Base-by-base conservation (phyloP, 768 basidiomycete species). In the Psilocybe cubensis region DNA sequence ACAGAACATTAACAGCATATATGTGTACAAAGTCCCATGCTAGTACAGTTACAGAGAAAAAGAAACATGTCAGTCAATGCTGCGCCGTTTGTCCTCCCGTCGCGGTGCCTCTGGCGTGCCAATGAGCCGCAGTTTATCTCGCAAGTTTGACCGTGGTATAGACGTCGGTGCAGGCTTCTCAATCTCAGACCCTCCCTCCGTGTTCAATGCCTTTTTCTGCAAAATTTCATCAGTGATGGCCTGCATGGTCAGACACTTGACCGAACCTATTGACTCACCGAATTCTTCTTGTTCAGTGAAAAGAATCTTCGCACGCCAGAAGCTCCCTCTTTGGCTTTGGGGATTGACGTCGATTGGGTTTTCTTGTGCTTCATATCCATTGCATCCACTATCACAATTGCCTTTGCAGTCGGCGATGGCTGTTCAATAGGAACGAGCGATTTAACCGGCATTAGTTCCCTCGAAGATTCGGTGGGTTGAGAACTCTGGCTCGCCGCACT, bases 371-470 rank as follows among this genome's bases (percentile, higher is more conserved):
- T 83, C 29, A 77, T 75, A 23, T 84, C 82, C 54, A 85, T 72
- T 4, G 82, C 80, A 50, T 88, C 86, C 42, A 87, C 73, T 56
- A 85, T 78, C 5, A 81, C 85, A 52, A 88, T 83, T 7, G 85
- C 81, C 65, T 86, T 89, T 28, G 84, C 83, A n/a, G 82, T 72
- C 18, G 82, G 66, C 5, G 83, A 76, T 21, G 60, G 47, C 47
- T 62, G 57, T n/a, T 68, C 62, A 40, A 48, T 11, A 3, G 44
- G 33, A n/a, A n/a, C n/a, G 59, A 33, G 31, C 23, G 25, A 14
- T 27, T 14, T 68, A 76, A 73, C 20, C 68, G 25, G 20, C 12
- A 23, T 24, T 4, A 52, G 27, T n/a, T 42, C 33, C 35, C 53
- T n/a, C 11, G n/a, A 20, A 41, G 7, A 29, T 8, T 42, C 54